These are phyloP conservation scores for Xerocomellus dryophilus DNA, from an alignment of 768 basidiomycete genomes.

Conservation along the genomic window DNA sequence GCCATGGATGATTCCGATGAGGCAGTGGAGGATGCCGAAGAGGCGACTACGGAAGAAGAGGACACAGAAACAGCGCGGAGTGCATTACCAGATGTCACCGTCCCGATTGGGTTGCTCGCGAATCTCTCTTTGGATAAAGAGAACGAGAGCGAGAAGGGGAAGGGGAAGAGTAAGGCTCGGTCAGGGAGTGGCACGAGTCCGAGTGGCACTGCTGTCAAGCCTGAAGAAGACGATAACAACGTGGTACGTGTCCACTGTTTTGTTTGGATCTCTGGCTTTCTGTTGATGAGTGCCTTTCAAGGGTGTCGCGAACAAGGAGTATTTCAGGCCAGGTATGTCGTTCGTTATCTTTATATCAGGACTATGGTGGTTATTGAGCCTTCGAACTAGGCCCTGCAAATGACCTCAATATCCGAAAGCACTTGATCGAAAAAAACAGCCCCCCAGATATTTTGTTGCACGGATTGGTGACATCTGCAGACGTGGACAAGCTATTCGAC, in stretches of 20 bases:
- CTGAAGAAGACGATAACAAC: conserved; percentile 59
- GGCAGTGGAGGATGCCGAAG: conserved; percentile 32
- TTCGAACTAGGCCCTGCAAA: conserved; percentile 57
- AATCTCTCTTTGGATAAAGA: conserved; percentile 63
- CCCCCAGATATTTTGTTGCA: conserved; percentile 82
- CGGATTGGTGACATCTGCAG: conserved; percentile 70
- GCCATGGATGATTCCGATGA: conserved; percentile 39
- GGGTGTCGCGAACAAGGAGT: conserved; percentile 80
- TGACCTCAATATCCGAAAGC: conserved; percentile 65
- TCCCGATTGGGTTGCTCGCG: conserved; percentile 74
- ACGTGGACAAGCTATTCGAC: conserved; percentile 80
- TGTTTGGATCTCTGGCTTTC: background rate
- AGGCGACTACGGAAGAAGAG: conserved; percentile 34
- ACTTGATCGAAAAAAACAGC: conserved; percentile 72
- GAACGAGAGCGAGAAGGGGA: conserved; percentile 41
- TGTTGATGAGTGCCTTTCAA: conserved; percentile 28
- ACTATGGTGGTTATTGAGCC: background rate
- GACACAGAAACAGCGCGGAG: conserved; percentile 47
- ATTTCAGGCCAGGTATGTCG: conserved; percentile 68
- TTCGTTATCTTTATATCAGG: background rate
- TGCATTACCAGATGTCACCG: conserved; percentile 63
- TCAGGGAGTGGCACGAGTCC: conserved; percentile 21
- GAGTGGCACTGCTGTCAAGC: conserved; percentile 17
- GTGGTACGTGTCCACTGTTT: conserved; percentile 40
- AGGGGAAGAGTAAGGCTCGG: conserved; percentile 35